A percentile compares a stretch with the other conserved stretches of the same genome.
Conservation (phyloP, 106 monocot species). For the Phalaenopsis aphrodite region DNA sequence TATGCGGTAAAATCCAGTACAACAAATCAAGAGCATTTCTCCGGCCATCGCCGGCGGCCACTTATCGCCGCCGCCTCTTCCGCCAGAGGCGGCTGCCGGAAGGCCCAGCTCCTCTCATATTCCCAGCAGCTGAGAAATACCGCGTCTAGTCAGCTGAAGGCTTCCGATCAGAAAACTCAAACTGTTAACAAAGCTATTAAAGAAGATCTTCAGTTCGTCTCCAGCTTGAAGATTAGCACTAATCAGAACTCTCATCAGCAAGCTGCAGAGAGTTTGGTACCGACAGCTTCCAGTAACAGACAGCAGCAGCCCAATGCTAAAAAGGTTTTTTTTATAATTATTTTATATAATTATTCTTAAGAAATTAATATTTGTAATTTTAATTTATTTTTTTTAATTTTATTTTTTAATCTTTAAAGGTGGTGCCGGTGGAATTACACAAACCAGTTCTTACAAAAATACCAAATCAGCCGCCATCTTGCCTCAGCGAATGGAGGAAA, state of each 20-base stretch:
- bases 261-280: neutral
- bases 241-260: neutral
- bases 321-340: no score
- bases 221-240: neutral
- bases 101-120: conserved; percentile 5
- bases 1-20: neutral
- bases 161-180: neutral
- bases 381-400: no score
- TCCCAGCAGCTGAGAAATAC: neutral
- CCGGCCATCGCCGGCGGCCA: neutral
- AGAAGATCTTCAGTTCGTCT: neutral
- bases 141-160: neutral
- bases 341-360: no score
- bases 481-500: neutral
- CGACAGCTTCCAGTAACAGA: neutral
- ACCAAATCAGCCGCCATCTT: neutral
- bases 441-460: neutral
- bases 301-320: no score
- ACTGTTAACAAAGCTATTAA: neutral
- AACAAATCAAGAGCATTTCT: neutral
- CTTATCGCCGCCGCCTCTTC: neutral
- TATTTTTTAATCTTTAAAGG: neutral
- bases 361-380: no score
- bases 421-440: neutral
- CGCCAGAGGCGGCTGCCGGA: neutral